phyloP scores from a whole-genome alignment of 1,284 basidiomycete species.

The Tremellales sp. region DNA sequence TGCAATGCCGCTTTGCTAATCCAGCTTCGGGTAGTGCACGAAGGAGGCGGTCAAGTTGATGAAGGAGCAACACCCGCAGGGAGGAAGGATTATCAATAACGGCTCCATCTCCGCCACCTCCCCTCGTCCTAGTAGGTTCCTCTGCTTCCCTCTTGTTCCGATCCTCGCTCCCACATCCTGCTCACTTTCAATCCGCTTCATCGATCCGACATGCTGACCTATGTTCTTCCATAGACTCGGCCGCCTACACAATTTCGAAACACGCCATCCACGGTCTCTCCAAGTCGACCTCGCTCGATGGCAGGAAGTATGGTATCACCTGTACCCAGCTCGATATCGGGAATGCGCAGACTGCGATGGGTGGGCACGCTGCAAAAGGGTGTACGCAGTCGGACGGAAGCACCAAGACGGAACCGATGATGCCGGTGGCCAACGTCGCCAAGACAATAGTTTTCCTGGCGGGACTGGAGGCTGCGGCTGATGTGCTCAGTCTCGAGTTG shows the following conservation, averaged over 20 bases:
- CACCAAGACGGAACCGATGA: slow-evolving; percentile 56
- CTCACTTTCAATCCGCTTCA: not conserved
- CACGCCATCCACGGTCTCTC: slow-evolving; percentile 74
- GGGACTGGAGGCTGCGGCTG: slow-evolving; percentile 62
- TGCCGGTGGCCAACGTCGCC: slow-evolving; percentile 59
- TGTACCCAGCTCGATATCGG: slow-evolving; percentile 78
- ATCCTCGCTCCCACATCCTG: not conserved
- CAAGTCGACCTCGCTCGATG: slow-evolving; percentile 69
- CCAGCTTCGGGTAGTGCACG: slow-evolving; percentile 52
- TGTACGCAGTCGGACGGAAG: slow-evolving; percentile 66
- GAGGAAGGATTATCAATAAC: slow-evolving; percentile 81
- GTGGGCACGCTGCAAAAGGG: slow-evolving; percentile 51
- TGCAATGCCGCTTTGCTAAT: not conserved
- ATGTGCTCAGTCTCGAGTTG: slow-evolving; percentile 59
- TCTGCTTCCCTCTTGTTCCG: not conserved
- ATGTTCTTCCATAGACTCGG: slow-evolving; percentile 38
- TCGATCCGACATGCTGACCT: not conserved
- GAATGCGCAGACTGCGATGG: slow-evolving; percentile 64
- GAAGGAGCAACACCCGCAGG: slow-evolving; percentile 66
- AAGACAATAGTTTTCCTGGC: slow-evolving; percentile 67
- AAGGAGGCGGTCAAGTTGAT: slow-evolving; percentile 70
- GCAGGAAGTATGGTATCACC: slow-evolving; percentile 65
- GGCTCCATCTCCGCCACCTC: slow-evolving; percentile 67
- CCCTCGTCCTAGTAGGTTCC: slow-evolving; percentile 57
- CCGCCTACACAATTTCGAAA: slow-evolving; percentile 70